Conservation (phyloP, 2,329 filamentous ascomycete genomes). For the Dryadomyces quercus-mongolicae region DNA sequence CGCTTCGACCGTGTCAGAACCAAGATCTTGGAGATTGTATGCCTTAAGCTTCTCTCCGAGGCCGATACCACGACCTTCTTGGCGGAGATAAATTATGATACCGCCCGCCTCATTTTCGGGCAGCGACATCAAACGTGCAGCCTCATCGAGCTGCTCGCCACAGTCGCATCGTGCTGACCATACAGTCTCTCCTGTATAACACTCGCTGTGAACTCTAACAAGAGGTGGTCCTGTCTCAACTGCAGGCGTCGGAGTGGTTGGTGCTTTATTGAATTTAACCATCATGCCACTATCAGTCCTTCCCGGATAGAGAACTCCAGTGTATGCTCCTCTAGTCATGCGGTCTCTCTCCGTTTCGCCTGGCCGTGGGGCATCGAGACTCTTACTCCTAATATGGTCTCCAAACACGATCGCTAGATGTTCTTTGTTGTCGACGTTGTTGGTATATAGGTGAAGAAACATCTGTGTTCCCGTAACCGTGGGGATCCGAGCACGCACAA, state of each 20-base stretch:
- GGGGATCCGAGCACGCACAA: slow-evolving; percentile 88
- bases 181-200: slow-evolving; percentile 96
- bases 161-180: slow-evolving; percentile 98
- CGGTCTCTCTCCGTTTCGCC: slow-evolving; percentile 80
- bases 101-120: slow-evolving; percentile 55
- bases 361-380: slow-evolving; percentile 56
- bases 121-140: slow-evolving; percentile 81
- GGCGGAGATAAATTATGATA: slow-evolving; percentile 88
- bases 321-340: slow-evolving; percentile 91
- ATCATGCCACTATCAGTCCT: slow-evolving; percentile 60
- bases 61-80: slow-evolving; percentile 92
- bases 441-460: slow-evolving; percentile 91
- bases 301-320: slow-evolving; percentile 75
- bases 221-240: slow-evolving; percentile 43
- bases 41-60: slow-evolving; percentile 93
- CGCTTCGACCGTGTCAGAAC: slow-evolving; percentile 94
- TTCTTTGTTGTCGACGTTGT: slow-evolving; percentile 88
- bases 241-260: not conserved
- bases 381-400: slow-evolving; percentile 62
- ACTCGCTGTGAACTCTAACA: slow-evolving; percentile 93
- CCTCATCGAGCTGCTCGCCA: slow-evolving; percentile 94
- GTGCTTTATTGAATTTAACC: not conserved
- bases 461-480: slow-evolving; percentile 88
- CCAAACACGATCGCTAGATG: slow-evolving; percentile 97
- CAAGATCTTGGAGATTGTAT: slow-evolving; percentile 93